A percentile compares a stretch with the other conserved stretches of the same genome.
Evolutionary conservation across 1,139 yeast genomes (phyloP).

Genomic region (Geotrichum aggregatum): DNA sequence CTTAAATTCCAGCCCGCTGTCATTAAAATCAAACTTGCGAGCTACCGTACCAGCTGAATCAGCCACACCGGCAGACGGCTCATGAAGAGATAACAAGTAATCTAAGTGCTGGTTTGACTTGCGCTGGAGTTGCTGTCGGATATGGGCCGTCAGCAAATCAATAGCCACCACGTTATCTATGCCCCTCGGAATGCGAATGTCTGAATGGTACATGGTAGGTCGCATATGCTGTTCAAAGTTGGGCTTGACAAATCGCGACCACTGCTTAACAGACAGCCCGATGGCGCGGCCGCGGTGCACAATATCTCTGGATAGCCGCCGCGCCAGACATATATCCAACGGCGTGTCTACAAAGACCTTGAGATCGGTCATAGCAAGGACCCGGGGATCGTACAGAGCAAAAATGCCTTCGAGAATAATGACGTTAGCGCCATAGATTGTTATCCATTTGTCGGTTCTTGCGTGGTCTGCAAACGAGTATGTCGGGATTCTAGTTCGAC

Average conservation of each 20-base stretch:
- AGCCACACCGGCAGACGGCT: conserved; percentile 40
- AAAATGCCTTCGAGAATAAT: conserved; percentile 88
- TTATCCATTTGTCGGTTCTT: conserved; percentile 62
- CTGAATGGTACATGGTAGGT: conserved; percentile 79
- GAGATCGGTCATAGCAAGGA: conserved; percentile 73
- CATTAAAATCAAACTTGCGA: background rate
- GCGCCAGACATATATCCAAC: conserved; percentile 81
- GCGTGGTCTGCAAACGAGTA: conserved; percentile 77
- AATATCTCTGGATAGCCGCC: conserved; percentile 83
- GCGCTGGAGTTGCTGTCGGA: conserved; percentile 61
- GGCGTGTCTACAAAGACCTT: conserved; percentile 93
- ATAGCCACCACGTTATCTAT: conserved; percentile 79
- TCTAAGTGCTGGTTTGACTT: conserved; percentile 66
- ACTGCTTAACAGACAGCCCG: conserved; percentile 75
- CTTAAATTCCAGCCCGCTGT: conserved; percentile 5
- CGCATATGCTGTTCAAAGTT: conserved; percentile 72
- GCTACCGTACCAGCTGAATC: background rate
- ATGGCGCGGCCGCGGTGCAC: conserved; percentile 80
- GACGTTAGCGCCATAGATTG: conserved; percentile 93
- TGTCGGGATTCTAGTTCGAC: conserved; percentile 70
- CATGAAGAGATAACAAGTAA: conserved; percentile 48
- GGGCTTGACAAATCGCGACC: conserved; percentile 90
- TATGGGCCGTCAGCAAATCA: conserved; percentile 70
- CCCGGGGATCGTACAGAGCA: conserved; percentile 67
- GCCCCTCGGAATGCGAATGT: conserved; percentile 83